These are phyloP conservation scores for Begonia peltatifolia DNA, from an alignment of 306 rosid genomes.

Conservation along the genomic window DNA sequence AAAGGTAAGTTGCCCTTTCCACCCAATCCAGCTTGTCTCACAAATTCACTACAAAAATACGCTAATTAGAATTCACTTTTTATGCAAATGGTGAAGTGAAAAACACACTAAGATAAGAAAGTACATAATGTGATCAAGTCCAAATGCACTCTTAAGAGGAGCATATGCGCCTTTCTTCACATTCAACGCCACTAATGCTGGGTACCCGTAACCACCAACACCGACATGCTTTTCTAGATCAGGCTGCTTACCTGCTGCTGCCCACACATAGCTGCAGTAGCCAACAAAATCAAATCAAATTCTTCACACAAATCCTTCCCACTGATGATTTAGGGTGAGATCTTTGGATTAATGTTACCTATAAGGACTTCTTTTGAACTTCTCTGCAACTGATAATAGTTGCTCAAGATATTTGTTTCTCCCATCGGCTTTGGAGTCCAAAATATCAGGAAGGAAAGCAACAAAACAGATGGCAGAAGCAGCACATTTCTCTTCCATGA, in stretches of 20 bases:
- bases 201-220: constrained; percentile 98
- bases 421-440: constrained; percentile 97
- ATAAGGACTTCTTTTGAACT: constrained; percentile 85
- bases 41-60: constrained; percentile 52
- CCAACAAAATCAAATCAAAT: background rate
- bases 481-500: constrained; percentile 87
- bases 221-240: constrained; percentile 83
- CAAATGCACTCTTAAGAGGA: constrained; percentile 94
- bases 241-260: constrained; percentile 82
- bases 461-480: constrained; percentile 92
- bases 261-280: constrained; percentile 70
- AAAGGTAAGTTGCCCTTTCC: constrained; percentile 87
- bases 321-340: no score
- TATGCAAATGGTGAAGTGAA: constrained; percentile 4
- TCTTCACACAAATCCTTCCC: no score
- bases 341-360: constrained; percentile 28
- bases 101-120: constrained; percentile 10
- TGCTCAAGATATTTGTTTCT: constrained; percentile 73
- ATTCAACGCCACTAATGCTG: constrained; percentile 89
- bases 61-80: constrained; percentile 3
- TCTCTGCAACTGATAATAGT: constrained; percentile 75
- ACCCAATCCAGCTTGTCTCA: constrained; percentile 82
- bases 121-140: constrained; percentile 72
- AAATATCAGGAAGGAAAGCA: constrained; percentile 89
- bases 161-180: constrained; percentile 79